Evolutionary conservation across 2,329 filamentous ascomycete genomes (phyloP).

Genomic region (Alternaria hordeiaustralica): DNA sequence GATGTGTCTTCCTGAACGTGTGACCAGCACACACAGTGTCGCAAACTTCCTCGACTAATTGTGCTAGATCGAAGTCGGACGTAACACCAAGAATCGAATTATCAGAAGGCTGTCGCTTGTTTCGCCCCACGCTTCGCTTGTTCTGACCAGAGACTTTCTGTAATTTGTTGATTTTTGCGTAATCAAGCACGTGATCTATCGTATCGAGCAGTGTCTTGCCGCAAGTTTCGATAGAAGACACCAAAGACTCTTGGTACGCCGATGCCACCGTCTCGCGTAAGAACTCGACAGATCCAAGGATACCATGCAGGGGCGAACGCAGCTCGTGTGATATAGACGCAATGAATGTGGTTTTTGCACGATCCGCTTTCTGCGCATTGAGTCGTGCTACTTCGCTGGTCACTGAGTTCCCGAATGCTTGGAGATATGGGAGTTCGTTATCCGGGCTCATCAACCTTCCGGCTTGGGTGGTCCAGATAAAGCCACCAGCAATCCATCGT

Average conservation of each 20-base stretch:
- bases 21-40: conserved; percentile 63
- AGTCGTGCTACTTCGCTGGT: conserved; percentile 42
- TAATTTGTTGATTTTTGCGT: conserved; percentile 47
- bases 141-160: conserved; percentile 29
- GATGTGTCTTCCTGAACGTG: conserved; percentile 45
- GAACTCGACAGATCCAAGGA: conserved; percentile 56
- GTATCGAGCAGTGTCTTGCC: conserved; percentile 50
- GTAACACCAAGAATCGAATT: conserved; percentile 42
- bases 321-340: conserved; percentile 55
- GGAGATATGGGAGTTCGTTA: conserved; percentile 42
- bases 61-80: conserved; percentile 38
- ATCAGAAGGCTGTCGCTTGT: conserved; percentile 34
- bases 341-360: conserved; percentile 51
- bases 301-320: conserved; percentile 66
- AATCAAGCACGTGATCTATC: conserved; percentile 49
- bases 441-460: conserved; percentile 41
- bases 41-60: conserved; percentile 58
- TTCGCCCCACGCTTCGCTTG: conserved; percentile 21
- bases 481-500: conserved; percentile 41
- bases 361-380: conserved; percentile 40
- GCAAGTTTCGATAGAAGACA: conserved; percentile 45
- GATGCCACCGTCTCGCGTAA: conserved; percentile 38
- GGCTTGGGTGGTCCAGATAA: conserved; percentile 43
- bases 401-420: conserved; percentile 45
- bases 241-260: conserved; percentile 51